These are phyloP conservation scores for Blastobotrys muscicola DNA, from an alignment of 805 yeast genomes.

Conservation along the genomic window DNA sequence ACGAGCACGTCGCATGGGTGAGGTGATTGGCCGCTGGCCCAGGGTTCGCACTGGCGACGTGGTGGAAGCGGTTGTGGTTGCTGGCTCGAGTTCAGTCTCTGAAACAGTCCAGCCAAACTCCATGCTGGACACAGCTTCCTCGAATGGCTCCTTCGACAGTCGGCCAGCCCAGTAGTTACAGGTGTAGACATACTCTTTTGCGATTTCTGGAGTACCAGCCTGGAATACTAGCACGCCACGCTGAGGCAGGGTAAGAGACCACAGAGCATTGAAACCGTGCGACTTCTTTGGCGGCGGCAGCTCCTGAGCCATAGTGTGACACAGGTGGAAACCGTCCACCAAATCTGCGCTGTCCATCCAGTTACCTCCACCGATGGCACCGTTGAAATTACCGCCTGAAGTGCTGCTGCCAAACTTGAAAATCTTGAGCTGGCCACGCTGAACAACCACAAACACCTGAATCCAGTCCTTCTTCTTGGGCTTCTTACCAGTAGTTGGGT, in stretches of 20 bases:
- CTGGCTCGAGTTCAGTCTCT: neutral
- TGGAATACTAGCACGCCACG: constrained; percentile 43
- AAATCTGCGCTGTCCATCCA: constrained; percentile 58
- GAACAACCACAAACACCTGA: constrained; percentile 54
- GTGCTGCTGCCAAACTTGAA: constrained; percentile 37
- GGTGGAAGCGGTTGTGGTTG: neutral
- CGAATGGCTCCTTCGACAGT: constrained; percentile 67
- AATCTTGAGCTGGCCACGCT: constrained; percentile 53
- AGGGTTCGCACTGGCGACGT: constrained; percentile 1
- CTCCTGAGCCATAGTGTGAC: constrained; percentile 37
- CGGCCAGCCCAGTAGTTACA: constrained; percentile 90
- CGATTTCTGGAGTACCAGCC: constrained; percentile 58
- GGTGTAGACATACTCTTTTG: constrained; percentile 60
- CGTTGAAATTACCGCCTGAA: constrained; percentile 12
- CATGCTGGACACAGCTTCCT: constrained; percentile 57
- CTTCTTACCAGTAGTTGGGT: constrained; percentile 20
- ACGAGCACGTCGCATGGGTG: neutral
- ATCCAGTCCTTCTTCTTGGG: constrained; percentile 31
- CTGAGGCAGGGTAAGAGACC: constrained; percentile 50
- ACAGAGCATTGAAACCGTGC: constrained; percentile 33
- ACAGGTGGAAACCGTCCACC: constrained; percentile 42
- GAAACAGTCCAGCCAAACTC: constrained; percentile 68
- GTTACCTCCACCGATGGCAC: constrained; percentile 49
- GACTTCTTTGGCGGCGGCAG: constrained; percentile 25
- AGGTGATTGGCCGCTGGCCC: neutral